Conservation (phyloP, 805 yeast species). For the Candida qinlingensis region DNA sequence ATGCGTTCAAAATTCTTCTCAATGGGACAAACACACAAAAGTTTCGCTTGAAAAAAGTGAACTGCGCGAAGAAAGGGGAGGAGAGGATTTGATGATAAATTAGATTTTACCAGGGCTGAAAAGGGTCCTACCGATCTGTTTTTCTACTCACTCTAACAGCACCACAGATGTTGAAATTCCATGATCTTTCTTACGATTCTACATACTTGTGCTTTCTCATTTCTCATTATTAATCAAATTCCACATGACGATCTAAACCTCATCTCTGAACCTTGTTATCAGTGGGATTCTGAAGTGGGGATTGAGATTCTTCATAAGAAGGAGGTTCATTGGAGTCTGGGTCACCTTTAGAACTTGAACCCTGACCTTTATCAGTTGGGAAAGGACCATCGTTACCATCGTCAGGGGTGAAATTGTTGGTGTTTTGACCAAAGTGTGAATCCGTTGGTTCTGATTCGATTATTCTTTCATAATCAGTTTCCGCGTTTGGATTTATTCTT, state of each 20-base stretch:
- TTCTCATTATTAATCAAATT: not conserved
- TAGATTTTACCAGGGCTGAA: no score
- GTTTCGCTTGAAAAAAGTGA: no score
- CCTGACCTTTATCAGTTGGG: not conserved
- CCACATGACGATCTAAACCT: not conserved
- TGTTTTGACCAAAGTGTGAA: not conserved
- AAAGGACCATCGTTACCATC: not conserved
- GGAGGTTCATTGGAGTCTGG: slow-evolving; percentile 14
- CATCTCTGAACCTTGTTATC: slow-evolving; percentile 22
- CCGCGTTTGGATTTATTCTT: not conserved
- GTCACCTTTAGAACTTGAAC: not conserved
- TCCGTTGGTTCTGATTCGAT: slow-evolving; percentile 9
- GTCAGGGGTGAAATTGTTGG: not conserved
- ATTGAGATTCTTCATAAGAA: slow-evolving; percentile 14
- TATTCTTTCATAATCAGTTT: slow-evolving; percentile 19
- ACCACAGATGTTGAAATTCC: not conserved
- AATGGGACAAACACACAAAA: no score
- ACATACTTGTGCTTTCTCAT: not conserved
- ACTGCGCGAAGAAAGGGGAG: no score
- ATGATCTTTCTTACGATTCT: not conserved
- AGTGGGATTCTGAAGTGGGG: slow-evolving; percentile 5
- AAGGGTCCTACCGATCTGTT: no score
- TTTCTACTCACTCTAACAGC: not conserved
- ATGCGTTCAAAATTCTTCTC: no score
- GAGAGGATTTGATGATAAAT: no score